Base-by-base conservation (phyloP, 2,329 filamentous ascomycete species). In the Trichophyton mentagrophytes region DNA sequence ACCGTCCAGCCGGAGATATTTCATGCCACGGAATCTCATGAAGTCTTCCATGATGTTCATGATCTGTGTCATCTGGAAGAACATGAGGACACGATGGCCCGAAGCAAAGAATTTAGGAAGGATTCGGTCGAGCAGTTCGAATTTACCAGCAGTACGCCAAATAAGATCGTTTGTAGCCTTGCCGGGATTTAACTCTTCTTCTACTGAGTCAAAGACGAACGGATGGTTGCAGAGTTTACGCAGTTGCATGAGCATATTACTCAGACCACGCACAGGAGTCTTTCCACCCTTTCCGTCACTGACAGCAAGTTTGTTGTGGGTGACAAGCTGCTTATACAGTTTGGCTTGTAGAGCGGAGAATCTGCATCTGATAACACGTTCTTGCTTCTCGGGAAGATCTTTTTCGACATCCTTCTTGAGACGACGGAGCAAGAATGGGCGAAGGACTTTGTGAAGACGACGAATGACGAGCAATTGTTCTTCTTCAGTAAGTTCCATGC, bases 1-100 rank as follows among this genome's bases (percentile, higher is more conserved):
- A 78, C 93, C 93, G 70, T 99, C 93, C 62, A 99, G 80, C 72
- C 93, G 90, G 66, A 99, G 81, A 72, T 95, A 99, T 69, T 88
- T 82, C 66, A 96, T 80, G 55, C 86, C 87, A 65, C 89, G 84
- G 69, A 90, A 87, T 2, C 92, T 87, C 64, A 99, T 76, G 73
- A 95, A 99, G 72, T 99, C 93, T 69, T 99, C 93, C 93, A 99
- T 97, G 70, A 99, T 99, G 76, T 99, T 96, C 93, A 99, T 99
- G 72, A 99, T 99, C 64, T 95, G 91, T 3, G 93, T 99, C 93
- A 99, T 99, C 74, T 99, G 93, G 81, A 99, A 99, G 82, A 99
- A 99, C 88, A 99, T 97, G 73, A 99, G 80, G 30, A 97, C 90
- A 74, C 93, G 88, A 83, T 99, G 93, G 15, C 90, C 90, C 1